Evolutionary conservation across 2,329 filamentous ascomycete species (phyloP), one percentile per base, ranked within the genome.

Genomic region (Phialocephala subalpina): DNA sequence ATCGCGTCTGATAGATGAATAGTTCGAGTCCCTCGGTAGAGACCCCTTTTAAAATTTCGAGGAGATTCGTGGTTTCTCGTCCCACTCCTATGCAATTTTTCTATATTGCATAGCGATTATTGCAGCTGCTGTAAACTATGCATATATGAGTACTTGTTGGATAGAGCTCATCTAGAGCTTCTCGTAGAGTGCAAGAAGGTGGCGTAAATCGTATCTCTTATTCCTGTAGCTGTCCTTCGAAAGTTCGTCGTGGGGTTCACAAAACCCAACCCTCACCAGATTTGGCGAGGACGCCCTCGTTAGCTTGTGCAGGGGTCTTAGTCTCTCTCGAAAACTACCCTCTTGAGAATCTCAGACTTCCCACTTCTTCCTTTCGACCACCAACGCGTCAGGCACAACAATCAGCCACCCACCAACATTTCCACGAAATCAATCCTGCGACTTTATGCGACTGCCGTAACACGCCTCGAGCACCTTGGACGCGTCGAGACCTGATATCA

Each of bases 161-260:
- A 81, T 78, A 80, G 81, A 78, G 69, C 79, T 68, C 64, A 52
- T 59, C 63, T 58, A 49, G 78, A 77, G 80, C 88, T 87, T 80
- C 81, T 82, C 74, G 89, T 89, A 74, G 84, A 92, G 89, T 86
- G 86, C 83, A 89, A 88, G 82, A 85, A 91, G 79, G 82, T 79
- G 75, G 79, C 78, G 77, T 72, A 80, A 80, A 77, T 73, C 22
- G 14, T 66, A 66, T 72, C 59, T 60, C 56, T 67, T 63, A 47
- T 69, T 61, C 27, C 22, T 42, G 29, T 57, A 56, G 77, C 73
- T 75, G 72, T 74, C 72, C 74, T 74, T 73, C 69, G 75, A 72
- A 70, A 72, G 72, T 71, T 70, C 67, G 75, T 72, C 35, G 66
- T 57, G 61, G 56, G 61, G 52, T 33, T 33, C 29, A 5, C 29